Evolutionary conservation across 371 early-diverging fungal species (phyloP).

Genomic region (Rhizopus delemar): DNA sequence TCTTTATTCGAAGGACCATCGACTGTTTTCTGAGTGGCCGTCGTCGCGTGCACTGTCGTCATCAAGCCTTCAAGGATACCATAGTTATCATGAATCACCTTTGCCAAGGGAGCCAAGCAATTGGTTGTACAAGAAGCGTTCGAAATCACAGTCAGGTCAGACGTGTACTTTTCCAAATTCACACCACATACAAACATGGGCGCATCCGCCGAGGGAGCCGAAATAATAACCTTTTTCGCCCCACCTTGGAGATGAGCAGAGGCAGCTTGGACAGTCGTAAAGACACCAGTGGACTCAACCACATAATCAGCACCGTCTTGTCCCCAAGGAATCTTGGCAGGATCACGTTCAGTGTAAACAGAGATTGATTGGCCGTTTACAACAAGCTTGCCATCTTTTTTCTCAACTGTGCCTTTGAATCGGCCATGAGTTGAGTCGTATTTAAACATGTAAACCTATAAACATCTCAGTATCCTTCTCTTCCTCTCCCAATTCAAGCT

Average conservation of each 20-base stretch:
- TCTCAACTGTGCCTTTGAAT: slow-evolving; percentile 76
- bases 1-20: slow-evolving; percentile 98
- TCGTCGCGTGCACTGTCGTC: slow-evolving; percentile 98
- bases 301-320: slow-evolving; percentile 88
- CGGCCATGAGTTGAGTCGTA: slow-evolving; percentile 98
- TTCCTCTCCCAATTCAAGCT: slow-evolving; percentile 12
- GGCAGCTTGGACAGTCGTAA: slow-evolving; percentile 91
- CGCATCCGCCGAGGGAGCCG: slow-evolving; percentile 93
- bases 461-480: slow-evolving; percentile 25
- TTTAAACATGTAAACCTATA: slow-evolving; percentile 91
- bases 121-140: slow-evolving; percentile 99
- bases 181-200: slow-evolving; percentile 93
- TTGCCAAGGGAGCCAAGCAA: slow-evolving; percentile 98
- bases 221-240: slow-evolving; percentile 98
- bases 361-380: slow-evolving; percentile 82
- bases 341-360: slow-evolving; percentile 74
- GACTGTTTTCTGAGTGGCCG: slow-evolving; percentile 99
- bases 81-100: slow-evolving; percentile 95
- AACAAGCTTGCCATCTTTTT: slow-evolving; percentile 81
- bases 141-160: slow-evolving; percentile 85
- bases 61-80: slow-evolving; percentile 85
- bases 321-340: slow-evolving; percentile 94
- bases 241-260: slow-evolving; percentile 89
- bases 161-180: slow-evolving; percentile 91
- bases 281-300: slow-evolving; percentile 99